Evolutionary conservation across 345 rosid genomes (phyloP), one percentile per base, ranked within the genome.

Genomic region (Clausena lansium): DNA sequence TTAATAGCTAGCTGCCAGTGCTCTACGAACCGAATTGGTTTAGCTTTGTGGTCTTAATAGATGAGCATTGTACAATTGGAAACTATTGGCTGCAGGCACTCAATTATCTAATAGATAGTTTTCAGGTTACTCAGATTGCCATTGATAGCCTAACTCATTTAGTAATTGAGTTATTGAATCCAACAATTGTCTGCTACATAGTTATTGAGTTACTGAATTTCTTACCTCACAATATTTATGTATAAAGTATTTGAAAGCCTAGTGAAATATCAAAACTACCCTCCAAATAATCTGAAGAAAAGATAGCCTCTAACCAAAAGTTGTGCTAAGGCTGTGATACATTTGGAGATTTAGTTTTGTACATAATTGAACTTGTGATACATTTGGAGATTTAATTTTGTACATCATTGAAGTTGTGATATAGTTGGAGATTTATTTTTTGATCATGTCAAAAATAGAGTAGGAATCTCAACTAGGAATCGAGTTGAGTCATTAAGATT

Each of bases 61-160:
- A 58, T 39, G 27, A 24, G 61, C 22, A 28, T 8, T 67, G 65
- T 62, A 24, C 36, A 6, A 38, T 80, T 47, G 60, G 25, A 61
- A 57, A 36, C 36, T 14, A 30, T 50, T 33, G 47, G 20, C 20
- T 76, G 9, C 24, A 54, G 6, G 30, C 54, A 9, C 25, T 63
- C 32, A 30, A 36, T 4, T 30, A 47, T 15, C 13, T 25, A 39
- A 36, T 55, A 65, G 60, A 28, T 35, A 2, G 60, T 24, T 0
- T 47, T 75, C 77, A 68, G 77, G 59, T 36, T 47, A 54, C 63
- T 71, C 62, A 68, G 78, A 59, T 70, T 47, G 67, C 33, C 32
- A 80, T 73, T 73, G 33, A 62, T 10, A 39, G 55, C 67, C n/a
- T 25, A 17, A 28, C 30, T 50, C 38, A 73, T 14, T 8, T 17